Evolutionary conservation across 352 stramenopile species (phyloP).

Genomic region (Globisporangium carolinianum): DNA sequence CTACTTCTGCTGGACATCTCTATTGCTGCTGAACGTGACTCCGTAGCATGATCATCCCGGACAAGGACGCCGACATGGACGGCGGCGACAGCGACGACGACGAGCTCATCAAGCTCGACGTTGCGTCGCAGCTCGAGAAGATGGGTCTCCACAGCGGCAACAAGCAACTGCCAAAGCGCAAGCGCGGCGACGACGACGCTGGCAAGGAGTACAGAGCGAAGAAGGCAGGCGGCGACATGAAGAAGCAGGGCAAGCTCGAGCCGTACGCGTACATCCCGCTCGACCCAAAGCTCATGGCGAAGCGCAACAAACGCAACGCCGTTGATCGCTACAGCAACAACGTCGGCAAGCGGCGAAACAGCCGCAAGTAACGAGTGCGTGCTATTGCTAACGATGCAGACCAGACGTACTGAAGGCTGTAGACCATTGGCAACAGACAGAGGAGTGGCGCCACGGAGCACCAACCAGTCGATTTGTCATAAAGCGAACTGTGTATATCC

Average conservation of each 20-base stretch:
- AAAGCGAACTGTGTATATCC: too few relatives aligned
- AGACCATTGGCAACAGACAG: too few relatives aligned
- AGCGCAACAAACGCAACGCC: slow-evolving; percentile 79
- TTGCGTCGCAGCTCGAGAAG: slow-evolving; percentile 69
- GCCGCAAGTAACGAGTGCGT: slow-evolving; percentile 23
- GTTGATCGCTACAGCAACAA: slow-evolving; percentile 73
- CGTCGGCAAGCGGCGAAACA: slow-evolving; percentile 71
- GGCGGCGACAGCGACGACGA: slow-evolving; percentile 58
- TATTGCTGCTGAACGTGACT: too few relatives aligned
- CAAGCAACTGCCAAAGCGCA: slow-evolving; percentile 34
- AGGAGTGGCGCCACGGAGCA: not conserved
- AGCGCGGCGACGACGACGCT: slow-evolving; percentile 56
- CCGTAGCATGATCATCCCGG: slow-evolving; percentile 68
- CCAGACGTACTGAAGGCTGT: too few relatives aligned
- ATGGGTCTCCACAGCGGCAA: slow-evolving; percentile 61
- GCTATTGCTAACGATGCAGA: not conserved
- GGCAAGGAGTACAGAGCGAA: slow-evolving; percentile 93
- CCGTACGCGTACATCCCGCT: slow-evolving; percentile 97
- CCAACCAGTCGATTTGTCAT: too few relatives aligned
- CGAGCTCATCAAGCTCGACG: slow-evolving; percentile 79
- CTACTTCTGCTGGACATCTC: not conserved
- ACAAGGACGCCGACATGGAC: slow-evolving; percentile 46
- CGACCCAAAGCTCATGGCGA: slow-evolving; percentile 92
- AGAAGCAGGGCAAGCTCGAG: slow-evolving; percentile 96
- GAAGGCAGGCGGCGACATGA: slow-evolving; percentile 95